Evolutionary conservation across 2,329 filamentous ascomycete species (phyloP), one percentile per base, ranked within the genome.

Genomic region (Diaporthe sp.): DNA sequence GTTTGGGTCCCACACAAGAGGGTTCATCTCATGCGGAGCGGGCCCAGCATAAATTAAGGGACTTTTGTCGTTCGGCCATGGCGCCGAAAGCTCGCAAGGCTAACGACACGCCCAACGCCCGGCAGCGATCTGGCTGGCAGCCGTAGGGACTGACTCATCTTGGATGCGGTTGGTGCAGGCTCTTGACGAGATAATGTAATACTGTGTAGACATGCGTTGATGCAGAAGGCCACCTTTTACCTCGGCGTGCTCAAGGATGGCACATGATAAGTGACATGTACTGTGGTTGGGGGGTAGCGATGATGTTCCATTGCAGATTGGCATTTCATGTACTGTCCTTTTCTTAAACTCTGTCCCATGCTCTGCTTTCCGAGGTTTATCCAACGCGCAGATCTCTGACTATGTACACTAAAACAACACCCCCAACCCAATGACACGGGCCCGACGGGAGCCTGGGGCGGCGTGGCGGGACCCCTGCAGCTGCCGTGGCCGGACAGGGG

Each of bases 261-360:
- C 25, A 22, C 22, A 30, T 47, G 39, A 30, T n/a, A 15, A n/a
- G 25, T 47, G 17, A 25, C 13, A n/a, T 17, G 42, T n/a, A 50
- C 2, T 6, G n/a, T 25, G 22, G 47, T 44, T n/a, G 37, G 8
- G 39, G 9, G 9, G 19, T 27, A 65, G 39, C 10, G 39, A 25
- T 27, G 9, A 42, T 25, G 25, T 70, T 35, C n/a, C 25, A 27
- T 50, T 13, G 32, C 39, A 47, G 39, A 8, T 32, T 35, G n/a
- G 27, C 25, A 47, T 70, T 42, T 56, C 37, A 70, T 70, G 66
- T 70, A 70, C 39, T 58, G 66, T 65, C 58, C 58, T 65, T 65
- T 65, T 56, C 2, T 56, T 22, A 35, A 27, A 37, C 37, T 44
- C 19, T 42, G 35, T 44, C 17, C n/a, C 47, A 39, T 71, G 25